These are phyloP conservation scores for Rauvolfia tetraphylla DNA, from an alignment of 257 asterid species.

Conservation along the genomic window DNA sequence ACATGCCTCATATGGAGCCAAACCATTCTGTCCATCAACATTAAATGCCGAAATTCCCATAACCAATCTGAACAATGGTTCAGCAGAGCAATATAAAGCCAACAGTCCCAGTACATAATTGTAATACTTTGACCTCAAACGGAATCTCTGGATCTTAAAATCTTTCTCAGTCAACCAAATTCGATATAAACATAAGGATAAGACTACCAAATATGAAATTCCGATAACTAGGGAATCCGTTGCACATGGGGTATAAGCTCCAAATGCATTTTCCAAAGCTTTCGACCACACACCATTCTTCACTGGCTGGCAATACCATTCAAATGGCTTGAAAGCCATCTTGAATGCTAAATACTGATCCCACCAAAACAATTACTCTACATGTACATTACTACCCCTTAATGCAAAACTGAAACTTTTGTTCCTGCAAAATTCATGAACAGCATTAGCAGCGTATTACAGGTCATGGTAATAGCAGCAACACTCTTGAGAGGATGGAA, in stretches of 20 bases:
- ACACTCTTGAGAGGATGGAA: background rate
- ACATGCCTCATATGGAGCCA: slow-evolving; percentile 75
- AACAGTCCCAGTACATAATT: slow-evolving; percentile 51
- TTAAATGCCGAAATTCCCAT: slow-evolving; percentile 59
- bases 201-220: slow-evolving; percentile 52
- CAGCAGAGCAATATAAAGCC: slow-evolving; percentile 60
- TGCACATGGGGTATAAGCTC: slow-evolving; percentile 81
- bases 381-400: background rate
- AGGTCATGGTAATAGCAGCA: background rate
- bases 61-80: slow-evolving; percentile 58
- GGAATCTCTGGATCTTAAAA: slow-evolving; percentile 39
- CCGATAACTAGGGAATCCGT: slow-evolving; percentile 56
- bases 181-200: slow-evolving; percentile 57
- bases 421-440: slow-evolving; percentile 5
- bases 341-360: slow-evolving; percentile 3
- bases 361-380: background rate
- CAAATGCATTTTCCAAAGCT: slow-evolving; percentile 54
- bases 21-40: slow-evolving; percentile 45
- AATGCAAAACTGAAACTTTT: background rate
- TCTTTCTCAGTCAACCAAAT: slow-evolving; percentile 47
- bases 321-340: slow-evolving; percentile 55
- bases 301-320: slow-evolving; percentile 82
- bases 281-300: slow-evolving; percentile 58
- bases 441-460: background rate
- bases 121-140: slow-evolving; percentile 55